Evolutionary conservation across 2,329 filamentous ascomycete species (phyloP), one percentile per base, ranked within the genome.

Genomic region (Diaporthe aspalathi): DNA sequence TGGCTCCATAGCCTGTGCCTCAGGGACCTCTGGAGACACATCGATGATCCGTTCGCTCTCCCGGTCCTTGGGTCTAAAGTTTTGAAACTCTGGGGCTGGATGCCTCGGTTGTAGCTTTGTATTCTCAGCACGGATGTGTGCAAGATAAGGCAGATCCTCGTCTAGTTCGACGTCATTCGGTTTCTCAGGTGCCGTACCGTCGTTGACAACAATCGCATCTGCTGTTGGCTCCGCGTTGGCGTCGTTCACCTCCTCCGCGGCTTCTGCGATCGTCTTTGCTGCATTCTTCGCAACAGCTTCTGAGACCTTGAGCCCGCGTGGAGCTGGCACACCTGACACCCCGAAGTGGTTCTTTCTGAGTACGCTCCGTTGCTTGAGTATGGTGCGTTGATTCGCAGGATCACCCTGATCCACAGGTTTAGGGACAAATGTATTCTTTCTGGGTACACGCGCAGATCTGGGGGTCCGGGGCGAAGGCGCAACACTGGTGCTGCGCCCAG

Each of bases 111-210:
- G 43, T n/a, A 24, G 22, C 50, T 54, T 65, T 29, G 69, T 22
- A 17, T 29, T 43, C 38, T 20, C 47, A 43, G 50, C 49, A 24
- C 56, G 69, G 27, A 73, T 60, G 35, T 73, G 72, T 40, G 54
- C 70, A 32, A 73, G 72, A 43, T 73, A 73, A 54, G 72, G 72
- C 40, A 73, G 22, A 12, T 71, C 57, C 38, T 69, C 72, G 4
- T 73, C 69, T 29, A 22, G 63, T 27, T 63, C 47, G 24, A 35
- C 47, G 2, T 69, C 38, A 20, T 71, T 60, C 40, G 52, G n/a
- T 16, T 47, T 38, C 3, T 49, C 49, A 11, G 52, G 27, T 7
- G 29, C 17, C 24, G 27, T 54, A 20, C 60, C 35, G 40, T 38
- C 27, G 57, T 50, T 27, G n/a, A 24, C 27, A n/a, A 53, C 8